A percentile compares a stretch with the other conserved stretches of the same genome.
Evolutionary conservation across 2,329 filamentous ascomycete species (phyloP).

Genomic region (Epichloe gansuensis): DNA sequence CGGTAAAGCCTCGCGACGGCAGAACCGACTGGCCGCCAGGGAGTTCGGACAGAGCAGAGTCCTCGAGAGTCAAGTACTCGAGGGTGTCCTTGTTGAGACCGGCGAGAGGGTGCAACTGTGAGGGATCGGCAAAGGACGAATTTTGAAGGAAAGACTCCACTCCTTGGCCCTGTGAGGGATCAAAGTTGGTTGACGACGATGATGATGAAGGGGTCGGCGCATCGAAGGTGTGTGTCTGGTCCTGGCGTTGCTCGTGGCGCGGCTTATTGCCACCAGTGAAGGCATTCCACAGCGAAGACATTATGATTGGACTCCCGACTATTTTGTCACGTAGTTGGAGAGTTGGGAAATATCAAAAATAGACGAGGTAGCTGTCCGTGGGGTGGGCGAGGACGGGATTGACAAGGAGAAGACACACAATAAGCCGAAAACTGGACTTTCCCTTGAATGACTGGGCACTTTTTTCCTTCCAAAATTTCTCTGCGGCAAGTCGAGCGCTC

Average conservation of each 20-base stretch:
- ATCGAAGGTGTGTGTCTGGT: slow-evolving; percentile 16
- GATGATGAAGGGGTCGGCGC: slow-evolving; percentile 39
- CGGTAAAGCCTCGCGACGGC: slow-evolving; percentile 91
- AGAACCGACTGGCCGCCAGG: slow-evolving; percentile 78
- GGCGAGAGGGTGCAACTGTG: slow-evolving; percentile 81
- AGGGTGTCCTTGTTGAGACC: slow-evolving; percentile 86
- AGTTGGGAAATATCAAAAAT: slow-evolving; percentile 2
- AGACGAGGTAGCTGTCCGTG: slow-evolving; percentile 3
- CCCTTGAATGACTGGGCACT: neutral
- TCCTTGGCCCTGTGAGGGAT: slow-evolving; percentile 62
- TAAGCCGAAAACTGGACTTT: slow-evolving; percentile 6
- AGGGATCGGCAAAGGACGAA: slow-evolving; percentile 69
- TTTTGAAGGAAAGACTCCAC: slow-evolving; percentile 75
- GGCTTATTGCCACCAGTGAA: slow-evolving; percentile 46
- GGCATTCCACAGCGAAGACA: slow-evolving; percentile 49
- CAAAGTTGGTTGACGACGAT: slow-evolving; percentile 46
- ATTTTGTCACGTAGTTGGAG: neutral
- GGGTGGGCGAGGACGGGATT: slow-evolving; percentile 6
- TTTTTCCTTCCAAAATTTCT: slow-evolving; percentile 5
- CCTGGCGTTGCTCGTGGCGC: slow-evolving; percentile 26
- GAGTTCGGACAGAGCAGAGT: slow-evolving; percentile 73
- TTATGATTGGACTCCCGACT: slow-evolving; percentile 16
- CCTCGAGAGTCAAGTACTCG: slow-evolving; percentile 91
- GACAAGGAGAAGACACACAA: slow-evolving; percentile 3
- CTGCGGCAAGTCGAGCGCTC: slow-evolving; percentile 2